Base-by-base conservation (phyloP, 2,329 filamentous ascomycete species). In the Teratosphaeriaceae sp. region DNA sequence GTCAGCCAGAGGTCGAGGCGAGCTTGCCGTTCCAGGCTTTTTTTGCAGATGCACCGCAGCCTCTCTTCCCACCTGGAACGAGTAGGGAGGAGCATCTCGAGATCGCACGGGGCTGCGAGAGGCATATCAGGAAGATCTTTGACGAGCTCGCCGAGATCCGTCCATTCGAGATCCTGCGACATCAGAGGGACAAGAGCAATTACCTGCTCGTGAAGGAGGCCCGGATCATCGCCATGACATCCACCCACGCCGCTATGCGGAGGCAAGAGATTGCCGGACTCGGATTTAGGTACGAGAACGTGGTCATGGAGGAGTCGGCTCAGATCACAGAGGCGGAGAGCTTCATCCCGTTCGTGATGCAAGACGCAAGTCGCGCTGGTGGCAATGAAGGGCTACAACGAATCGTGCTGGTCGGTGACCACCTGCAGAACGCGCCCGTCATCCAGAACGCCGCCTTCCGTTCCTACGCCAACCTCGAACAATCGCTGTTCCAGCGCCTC, bases 191-290 rank as follows among this genome's bases (percentile, higher is more conserved):
- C 62, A 96, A 94, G 68, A 85, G 89, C 40, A 97, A 97, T 64
- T 98, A 98, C 59, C 79, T 98, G 5, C 77, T 98, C 24, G 84
- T 88, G 5, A 96, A 88, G 57, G 90, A 97, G 66, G 94, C 94
- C n/a, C 83, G 92, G 26, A 92, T 98, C 49, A 84, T 98, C 51
- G 94, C 92, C 45, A 98, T 98, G 94, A 98, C 92, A 15, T 94
- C 89, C 3, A 98, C 94, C 0, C 92, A 98, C 64, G 94, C 92
- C 3, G 92, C 92, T 1, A 98, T 98, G 76, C 81, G 88, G 48
- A 76, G 90, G 49, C 81, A 87, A 50, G 90, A 97, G 57, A 97
- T 98, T 55, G 84, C 88, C 1, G 76, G 79, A 13, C 75, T 97
- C n/a, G 89, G 89, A 13, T 98, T 98, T 67, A 87, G 88, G 54